phyloP scores from a whole-genome alignment of 2,329 filamentous ascomycete genomes.

The Fusarium sp. region DNA sequence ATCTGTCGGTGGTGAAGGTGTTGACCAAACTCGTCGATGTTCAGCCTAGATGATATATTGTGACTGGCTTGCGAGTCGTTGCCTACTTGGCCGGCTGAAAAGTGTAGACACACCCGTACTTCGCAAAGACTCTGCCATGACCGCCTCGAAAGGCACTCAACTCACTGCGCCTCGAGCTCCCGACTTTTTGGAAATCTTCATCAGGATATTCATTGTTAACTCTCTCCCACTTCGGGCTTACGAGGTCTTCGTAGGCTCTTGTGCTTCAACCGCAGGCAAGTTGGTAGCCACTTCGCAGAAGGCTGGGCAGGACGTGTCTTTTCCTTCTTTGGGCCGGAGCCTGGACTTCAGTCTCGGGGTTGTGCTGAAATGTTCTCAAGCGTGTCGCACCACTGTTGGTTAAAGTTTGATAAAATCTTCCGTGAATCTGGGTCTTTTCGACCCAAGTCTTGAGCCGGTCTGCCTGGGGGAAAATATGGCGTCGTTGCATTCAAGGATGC shows the following conservation, averaged over 20 bases:
- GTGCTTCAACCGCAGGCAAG: not conserved
- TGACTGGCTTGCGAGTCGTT: conserved; percentile 45
- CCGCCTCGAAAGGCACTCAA: conserved; percentile 55
- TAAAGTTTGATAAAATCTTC: too few species aligned
- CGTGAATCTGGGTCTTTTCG: too few species aligned
- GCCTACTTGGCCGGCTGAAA: conserved; percentile 50
- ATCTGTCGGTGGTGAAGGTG: not conserved
- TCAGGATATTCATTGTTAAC: conserved; percentile 54
- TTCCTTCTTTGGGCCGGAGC: conserved; percentile 48
- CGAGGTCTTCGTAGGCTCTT: not conserved
- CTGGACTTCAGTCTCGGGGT: too few species aligned
- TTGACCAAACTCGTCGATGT: not conserved
- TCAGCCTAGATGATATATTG: not conserved
- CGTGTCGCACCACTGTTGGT: too few species aligned
- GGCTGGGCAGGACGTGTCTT: conserved; percentile 50
- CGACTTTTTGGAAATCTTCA: conserved; percentile 48
- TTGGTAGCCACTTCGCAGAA: too few species aligned
- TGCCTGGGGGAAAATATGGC: too few species aligned
- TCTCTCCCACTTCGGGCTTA: conserved; percentile 52
- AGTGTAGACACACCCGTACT: conserved; percentile 48
- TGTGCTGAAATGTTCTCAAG: too few species aligned
- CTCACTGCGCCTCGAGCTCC: conserved; percentile 46
- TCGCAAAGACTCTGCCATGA: conserved; percentile 46
- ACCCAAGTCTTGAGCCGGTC: too few species aligned
- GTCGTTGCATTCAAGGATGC: too few species aligned